These are phyloP conservation scores for Rhynchosporium secalis DNA, from an alignment of 2,329 filamentous ascomycete genomes.

Conservation along the genomic window DNA sequence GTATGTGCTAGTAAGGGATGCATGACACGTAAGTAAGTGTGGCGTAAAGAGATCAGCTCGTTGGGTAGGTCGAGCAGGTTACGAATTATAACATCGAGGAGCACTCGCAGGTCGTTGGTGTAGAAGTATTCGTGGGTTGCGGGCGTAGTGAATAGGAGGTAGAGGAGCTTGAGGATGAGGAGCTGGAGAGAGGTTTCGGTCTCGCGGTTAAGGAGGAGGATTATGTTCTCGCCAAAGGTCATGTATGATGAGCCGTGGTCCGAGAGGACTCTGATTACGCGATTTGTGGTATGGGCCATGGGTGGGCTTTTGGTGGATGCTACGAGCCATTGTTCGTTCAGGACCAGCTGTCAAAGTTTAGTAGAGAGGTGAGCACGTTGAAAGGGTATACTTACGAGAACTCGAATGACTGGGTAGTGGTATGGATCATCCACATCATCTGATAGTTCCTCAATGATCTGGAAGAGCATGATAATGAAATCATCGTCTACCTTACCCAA, in stretches of 20 bases:
- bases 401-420: conserved; percentile 91
- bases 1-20: conserved; percentile 90
- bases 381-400: conserved; percentile 64
- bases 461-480: conserved; percentile 81
- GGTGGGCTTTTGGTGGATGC: conserved; percentile 52
- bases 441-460: conserved; percentile 83
- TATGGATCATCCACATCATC: conserved; percentile 90
- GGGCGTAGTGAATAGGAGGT: conserved; percentile 89
- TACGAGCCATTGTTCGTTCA: conserved; percentile 99
- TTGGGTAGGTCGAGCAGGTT: conserved; percentile 95
- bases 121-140: conserved; percentile 98
- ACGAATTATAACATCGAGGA: conserved; percentile 92
- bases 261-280: conserved; percentile 88
- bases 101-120: conserved; percentile 91
- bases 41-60: conserved; percentile 73
- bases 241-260: conserved; percentile 78
- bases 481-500: conserved; percentile 74
- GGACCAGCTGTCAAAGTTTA: conserved; percentile 66
- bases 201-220: conserved; percentile 90
- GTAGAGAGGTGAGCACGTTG: conserved; percentile 7
- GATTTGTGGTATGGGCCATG: conserved; percentile 62
- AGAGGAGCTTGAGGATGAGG: conserved; percentile 93
- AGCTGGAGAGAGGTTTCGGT: conserved; percentile 92
- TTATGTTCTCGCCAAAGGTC: conserved; percentile 97
- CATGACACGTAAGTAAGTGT: conserved; percentile 92